Conservation (phyloP, 345 rosid genomes). For the Anastatica hierochuntica region DNA sequence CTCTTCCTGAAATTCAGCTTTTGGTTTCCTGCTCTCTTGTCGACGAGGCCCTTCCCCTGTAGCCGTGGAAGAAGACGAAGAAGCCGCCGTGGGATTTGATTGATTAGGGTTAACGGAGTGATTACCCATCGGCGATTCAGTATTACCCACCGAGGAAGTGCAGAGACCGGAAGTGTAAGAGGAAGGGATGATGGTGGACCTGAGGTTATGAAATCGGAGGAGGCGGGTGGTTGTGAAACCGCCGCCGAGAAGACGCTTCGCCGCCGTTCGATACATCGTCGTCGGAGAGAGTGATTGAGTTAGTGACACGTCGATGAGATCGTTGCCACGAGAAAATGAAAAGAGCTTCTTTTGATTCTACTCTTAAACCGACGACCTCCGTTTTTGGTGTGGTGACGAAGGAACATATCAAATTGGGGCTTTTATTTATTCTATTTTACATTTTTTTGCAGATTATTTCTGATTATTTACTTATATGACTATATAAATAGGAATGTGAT, state of each 20-base stretch:
- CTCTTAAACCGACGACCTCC: too few relatives aligned
- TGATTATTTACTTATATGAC: too few relatives aligned
- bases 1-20: constrained; percentile 55
- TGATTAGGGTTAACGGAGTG: too few relatives aligned
- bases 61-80: constrained; percentile 33
- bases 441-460: too few relatives aligned
- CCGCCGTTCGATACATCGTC: constrained; percentile 58
- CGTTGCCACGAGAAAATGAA: constrained; percentile 9
- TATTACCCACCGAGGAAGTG: constrained; percentile 20
- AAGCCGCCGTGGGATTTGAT: constrained; percentile 27
- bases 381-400: too few relatives aligned
- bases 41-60: constrained; percentile 32
- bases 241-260: constrained; percentile 35
- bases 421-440: too few relatives aligned
- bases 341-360: constrained; percentile 6
- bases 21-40: constrained; percentile 35
- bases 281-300: neutral
- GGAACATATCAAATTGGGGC: constrained; percentile 1
- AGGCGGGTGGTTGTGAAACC: constrained; percentile 11
- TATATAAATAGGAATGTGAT: too few relatives aligned
- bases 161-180: constrained; percentile 28
- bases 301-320: constrained; percentile 15
- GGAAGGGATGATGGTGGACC: constrained; percentile 14
- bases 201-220: constrained; percentile 20
- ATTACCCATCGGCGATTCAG: constrained; percentile 23